Evolutionary conservation across 139 green algal genomes (phyloP).

Genomic region (Auxenochlorella protothecoides): DNA sequence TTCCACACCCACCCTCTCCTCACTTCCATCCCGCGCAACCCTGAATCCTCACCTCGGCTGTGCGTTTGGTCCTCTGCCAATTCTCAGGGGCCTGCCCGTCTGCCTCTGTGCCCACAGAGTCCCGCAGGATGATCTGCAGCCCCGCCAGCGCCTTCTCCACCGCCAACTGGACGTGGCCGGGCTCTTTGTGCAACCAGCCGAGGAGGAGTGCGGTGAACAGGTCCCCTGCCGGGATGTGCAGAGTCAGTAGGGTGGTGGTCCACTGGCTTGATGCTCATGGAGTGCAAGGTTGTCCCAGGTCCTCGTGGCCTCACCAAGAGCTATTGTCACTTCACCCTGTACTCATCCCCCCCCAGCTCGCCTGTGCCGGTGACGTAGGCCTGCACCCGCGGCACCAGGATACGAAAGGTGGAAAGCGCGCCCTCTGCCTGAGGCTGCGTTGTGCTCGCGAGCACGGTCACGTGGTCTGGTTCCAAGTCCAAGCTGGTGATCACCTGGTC

Average conservation of each 20-base stretch:
- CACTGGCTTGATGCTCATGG: too few relatives aligned
- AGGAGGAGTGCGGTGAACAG: slow-evolving; percentile 63
- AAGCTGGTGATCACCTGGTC: slow-evolving; percentile 46
- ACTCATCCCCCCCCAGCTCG: neutral
- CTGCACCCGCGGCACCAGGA: slow-evolving; percentile 46
- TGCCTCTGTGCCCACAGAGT: neutral
- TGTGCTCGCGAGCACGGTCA: slow-evolving; percentile 60
- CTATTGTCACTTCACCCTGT: too few relatives aligned
- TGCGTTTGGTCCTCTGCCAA: too few relatives aligned
- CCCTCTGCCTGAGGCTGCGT: slow-evolving; percentile 28
- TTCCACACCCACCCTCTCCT: too few relatives aligned
- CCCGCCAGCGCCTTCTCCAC: slow-evolving; percentile 52
- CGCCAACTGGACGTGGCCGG: slow-evolving; percentile 40
- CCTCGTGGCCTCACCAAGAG: too few relatives aligned
- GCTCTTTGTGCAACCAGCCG: slow-evolving; percentile 41
- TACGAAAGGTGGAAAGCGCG: slow-evolving; percentile 1
- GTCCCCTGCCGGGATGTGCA: slow-evolving; percentile 37
- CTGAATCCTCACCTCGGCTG: too few relatives aligned
- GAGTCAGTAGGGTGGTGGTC: too few relatives aligned
- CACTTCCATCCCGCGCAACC: too few relatives aligned
- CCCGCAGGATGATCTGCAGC: slow-evolving; percentile 51
- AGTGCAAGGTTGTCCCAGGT: too few relatives aligned
- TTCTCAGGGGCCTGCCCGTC: too few relatives aligned
- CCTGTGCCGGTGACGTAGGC: slow-evolving; percentile 79
- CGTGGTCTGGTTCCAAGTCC: slow-evolving; percentile 5